Percentiles rank a stretch among this genome's conserved stretches.
phyloP scores from a whole-genome alignment of 257 asterid species.

The Plantago ovata region DNA sequence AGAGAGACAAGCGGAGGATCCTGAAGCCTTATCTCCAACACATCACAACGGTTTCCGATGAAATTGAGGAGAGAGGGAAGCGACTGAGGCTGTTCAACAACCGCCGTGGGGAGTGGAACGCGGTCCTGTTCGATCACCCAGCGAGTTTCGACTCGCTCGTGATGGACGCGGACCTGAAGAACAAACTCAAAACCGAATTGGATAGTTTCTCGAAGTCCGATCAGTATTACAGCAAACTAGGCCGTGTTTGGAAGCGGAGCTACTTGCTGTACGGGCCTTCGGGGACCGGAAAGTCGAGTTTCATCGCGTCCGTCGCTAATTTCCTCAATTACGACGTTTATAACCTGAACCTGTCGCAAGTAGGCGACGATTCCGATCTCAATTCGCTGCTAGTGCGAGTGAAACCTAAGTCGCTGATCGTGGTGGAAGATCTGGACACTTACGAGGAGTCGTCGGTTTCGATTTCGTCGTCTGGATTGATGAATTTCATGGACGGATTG shows the following conservation, averaged over 20 bases:
- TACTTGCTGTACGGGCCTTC: conserved; percentile 69
- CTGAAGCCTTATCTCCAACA: conserved; percentile 61
- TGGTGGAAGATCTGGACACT: conserved; percentile 59
- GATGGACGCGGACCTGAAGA: conserved; percentile 52
- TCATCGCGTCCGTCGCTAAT: conserved; percentile 61
- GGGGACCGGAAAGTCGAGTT: conserved; percentile 74
- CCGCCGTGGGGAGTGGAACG: conserved; percentile 43
- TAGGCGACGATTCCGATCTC: conserved; percentile 48
- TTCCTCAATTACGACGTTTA: conserved; percentile 53
- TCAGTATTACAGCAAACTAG: conserved; percentile 57
- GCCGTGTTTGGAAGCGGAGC: conserved; percentile 66
- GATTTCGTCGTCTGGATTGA: conserved; percentile 42
- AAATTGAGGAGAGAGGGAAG: conserved; percentile 36
- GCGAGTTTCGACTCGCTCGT: conserved; percentile 49
- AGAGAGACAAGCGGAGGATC: conserved; percentile 52
- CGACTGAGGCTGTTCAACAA: conserved; percentile 38
- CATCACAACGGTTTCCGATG: conserved; percentile 50
- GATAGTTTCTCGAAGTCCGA: conserved; percentile 55
- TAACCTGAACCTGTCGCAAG: conserved; percentile 41
- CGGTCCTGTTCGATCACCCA: conserved; percentile 53
- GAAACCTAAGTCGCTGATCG: conserved; percentile 43
- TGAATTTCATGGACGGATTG: conserved; percentile 68
- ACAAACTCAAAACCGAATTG: conserved; percentile 42
- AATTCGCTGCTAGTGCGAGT: conserved; percentile 44
- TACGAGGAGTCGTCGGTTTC: conserved; percentile 25